phyloP scores from a whole-genome alignment of 768 basidiomycete genomes.

The Lactarius tabidus region DNA sequence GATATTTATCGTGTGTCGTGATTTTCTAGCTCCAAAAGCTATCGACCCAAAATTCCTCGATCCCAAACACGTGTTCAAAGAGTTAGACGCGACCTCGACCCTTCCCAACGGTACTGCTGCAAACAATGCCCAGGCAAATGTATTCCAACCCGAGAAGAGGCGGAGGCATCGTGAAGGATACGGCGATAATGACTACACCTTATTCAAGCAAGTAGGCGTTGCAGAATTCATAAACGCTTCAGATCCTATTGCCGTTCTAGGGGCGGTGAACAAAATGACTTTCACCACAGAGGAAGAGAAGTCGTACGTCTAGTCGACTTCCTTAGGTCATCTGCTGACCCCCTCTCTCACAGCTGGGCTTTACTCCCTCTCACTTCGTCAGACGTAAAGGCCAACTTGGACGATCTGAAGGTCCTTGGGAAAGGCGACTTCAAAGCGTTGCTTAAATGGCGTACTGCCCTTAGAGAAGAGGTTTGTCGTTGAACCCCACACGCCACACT shows the following conservation, averaged over 20 bases:
- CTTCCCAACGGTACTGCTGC: slow-evolving; percentile 52
- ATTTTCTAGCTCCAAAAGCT: slow-evolving; percentile 89
- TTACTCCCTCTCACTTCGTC: slow-evolving; percentile 63
- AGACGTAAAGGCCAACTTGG: slow-evolving; percentile 79
- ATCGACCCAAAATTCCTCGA: slow-evolving; percentile 99
- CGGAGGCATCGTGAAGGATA: slow-evolving; percentile 91
- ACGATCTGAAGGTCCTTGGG: slow-evolving; percentile 93
- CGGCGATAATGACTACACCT: slow-evolving; percentile 87
- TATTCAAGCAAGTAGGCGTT: slow-evolving; percentile 72
- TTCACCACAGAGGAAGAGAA: slow-evolving; percentile 85
- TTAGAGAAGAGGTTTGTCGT: slow-evolving; percentile 80
- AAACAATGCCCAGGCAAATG: slow-evolving; percentile 77
- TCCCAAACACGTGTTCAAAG: slow-evolving; percentile 97
- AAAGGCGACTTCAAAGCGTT: slow-evolving; percentile 96
- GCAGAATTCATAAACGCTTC: slow-evolving; percentile 61
- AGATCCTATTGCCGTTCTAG: slow-evolving; percentile 79
- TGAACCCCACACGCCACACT: slow-evolving; percentile 1
- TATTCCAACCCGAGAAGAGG: slow-evolving; percentile 98
- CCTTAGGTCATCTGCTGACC: slow-evolving; percentile 10
- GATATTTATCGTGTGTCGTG: slow-evolving; percentile 97
- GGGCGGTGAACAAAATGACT: slow-evolving; percentile 68
- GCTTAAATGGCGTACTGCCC: slow-evolving; percentile 82
- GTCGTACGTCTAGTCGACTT: slow-evolving; percentile 42
- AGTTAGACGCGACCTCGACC: slow-evolving; percentile 51
- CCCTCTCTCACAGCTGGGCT: slow-evolving; percentile 56